Evolutionary conservation across 129 eudicot species (phyloP).

Genomic region (Gnaphalium uliginosum): DNA sequence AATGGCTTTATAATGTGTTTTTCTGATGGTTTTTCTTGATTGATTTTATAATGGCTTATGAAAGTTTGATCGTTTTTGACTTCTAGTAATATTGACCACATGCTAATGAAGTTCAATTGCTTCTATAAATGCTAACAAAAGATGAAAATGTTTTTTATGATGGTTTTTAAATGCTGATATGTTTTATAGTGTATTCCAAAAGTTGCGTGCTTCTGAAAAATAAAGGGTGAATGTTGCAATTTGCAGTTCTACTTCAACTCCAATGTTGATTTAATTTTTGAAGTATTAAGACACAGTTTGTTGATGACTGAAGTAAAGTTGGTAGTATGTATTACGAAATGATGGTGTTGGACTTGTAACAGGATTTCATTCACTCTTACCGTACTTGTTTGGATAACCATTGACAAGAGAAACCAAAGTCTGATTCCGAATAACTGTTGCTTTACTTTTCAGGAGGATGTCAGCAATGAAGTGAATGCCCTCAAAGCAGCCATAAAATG

Average conservation of each 20-base stretch:
- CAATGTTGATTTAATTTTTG: background rate
- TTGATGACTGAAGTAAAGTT: background rate
- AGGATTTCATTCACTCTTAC: background rate
- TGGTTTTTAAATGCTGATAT: no score
- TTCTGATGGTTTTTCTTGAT: background rate
- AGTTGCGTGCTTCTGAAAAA: no score
- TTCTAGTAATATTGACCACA: background rate
- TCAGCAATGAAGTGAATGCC: slow-evolving; percentile 36
- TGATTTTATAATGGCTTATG: background rate
- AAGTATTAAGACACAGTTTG: background rate
- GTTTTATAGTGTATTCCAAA: no score
- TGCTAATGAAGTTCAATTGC: background rate
- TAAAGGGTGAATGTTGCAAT: background rate
- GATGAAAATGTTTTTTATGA: background rate
- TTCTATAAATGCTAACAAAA: background rate
- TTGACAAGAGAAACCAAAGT: background rate
- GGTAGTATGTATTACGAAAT: background rate
- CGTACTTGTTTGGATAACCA: no score
- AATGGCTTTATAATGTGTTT: background rate
- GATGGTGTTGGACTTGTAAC: background rate
- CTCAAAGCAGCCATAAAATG: slow-evolving; percentile 46
- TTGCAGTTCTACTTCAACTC: background rate
- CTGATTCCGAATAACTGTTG: background rate
- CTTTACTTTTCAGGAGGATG: slow-evolving; percentile 47
- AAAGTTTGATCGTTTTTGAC: background rate